Evolutionary conservation across 2,329 filamentous ascomycete genomes (phyloP).

Genomic region (Ophiostoma perfectum): DNA sequence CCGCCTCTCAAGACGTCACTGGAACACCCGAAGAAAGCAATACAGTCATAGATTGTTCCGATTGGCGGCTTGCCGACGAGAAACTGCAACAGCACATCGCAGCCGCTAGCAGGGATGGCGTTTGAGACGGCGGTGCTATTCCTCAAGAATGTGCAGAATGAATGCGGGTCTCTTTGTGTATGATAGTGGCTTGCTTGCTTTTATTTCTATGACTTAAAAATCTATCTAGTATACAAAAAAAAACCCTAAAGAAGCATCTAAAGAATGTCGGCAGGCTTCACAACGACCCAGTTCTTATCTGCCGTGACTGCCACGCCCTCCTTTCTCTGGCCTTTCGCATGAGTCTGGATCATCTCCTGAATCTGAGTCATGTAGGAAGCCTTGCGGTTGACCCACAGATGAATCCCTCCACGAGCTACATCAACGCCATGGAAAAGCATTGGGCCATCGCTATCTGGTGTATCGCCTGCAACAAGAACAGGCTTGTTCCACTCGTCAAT

Average conservation of each 20-base stretch:
- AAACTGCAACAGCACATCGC: too few species aligned
- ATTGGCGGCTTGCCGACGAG: too few species aligned
- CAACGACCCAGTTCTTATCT: constrained; percentile 11
- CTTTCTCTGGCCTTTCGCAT: neutral
- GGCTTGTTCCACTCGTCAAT: constrained; percentile 6
- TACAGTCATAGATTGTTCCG: too few species aligned
- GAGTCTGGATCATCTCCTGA: neutral
- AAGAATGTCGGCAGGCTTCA: constrained; percentile 11
- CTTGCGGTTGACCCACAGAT: constrained; percentile 11
- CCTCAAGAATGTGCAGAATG: too few species aligned
- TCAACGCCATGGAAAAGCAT: constrained; percentile 10
- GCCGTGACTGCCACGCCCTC: constrained; percentile 5
- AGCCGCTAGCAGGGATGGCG: too few species aligned
- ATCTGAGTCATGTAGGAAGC: constrained; percentile 1
- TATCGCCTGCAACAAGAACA: constrained; percentile 6
- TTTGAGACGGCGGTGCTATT: too few species aligned
- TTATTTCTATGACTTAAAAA: too few species aligned
- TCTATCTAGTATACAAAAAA: neutral
- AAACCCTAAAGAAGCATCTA: neutral
- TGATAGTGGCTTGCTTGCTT: too few species aligned
- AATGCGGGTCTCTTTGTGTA: too few species aligned
- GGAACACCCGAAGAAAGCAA: too few species aligned
- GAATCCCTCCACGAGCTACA: neutral
- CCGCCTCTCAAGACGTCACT: too few species aligned
- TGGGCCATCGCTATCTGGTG: constrained; percentile 5